phyloP scores from a whole-genome alignment of 768 basidiomycete species.

The Xerocomellus chrysenteron region DNA sequence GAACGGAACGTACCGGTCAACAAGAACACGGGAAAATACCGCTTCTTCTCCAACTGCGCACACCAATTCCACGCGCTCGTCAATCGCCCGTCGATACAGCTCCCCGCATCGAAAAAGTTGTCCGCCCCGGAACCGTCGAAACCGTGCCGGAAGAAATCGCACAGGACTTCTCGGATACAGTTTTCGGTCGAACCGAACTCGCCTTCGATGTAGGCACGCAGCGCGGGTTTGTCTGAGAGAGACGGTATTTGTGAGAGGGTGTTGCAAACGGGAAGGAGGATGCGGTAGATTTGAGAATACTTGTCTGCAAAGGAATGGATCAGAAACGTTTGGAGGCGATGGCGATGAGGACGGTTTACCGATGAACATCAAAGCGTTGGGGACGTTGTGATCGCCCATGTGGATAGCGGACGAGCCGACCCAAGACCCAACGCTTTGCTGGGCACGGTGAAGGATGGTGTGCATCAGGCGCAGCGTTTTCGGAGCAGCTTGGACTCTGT shows the following conservation, averaged over 20 bases:
- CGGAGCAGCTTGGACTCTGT: conserved; percentile 82
- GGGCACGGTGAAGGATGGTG: conserved; percentile 78
- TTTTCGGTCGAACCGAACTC: conserved; percentile 80
- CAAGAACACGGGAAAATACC: conserved; percentile 77
- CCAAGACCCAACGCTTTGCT: conserved; percentile 79
- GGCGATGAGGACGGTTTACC: conserved; percentile 33
- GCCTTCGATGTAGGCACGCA: conserved; percentile 73
- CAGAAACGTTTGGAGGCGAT: not conserved
- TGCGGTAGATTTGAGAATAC: conserved; percentile 90
- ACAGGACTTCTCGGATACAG: conserved; percentile 65
- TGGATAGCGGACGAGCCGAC: conserved; percentile 85
- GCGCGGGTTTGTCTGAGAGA: conserved; percentile 65
- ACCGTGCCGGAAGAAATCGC: conserved; percentile 84
- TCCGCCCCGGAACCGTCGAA: conserved; percentile 92
- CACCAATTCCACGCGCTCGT: conserved; percentile 96
- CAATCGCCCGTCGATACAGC: conserved; percentile 78
- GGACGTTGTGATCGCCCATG: conserved; percentile 77
- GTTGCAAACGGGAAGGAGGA: conserved; percentile 84
- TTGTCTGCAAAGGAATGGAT: conserved; percentile 50
- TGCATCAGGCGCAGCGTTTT: conserved; percentile 93
- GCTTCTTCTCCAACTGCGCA: conserved; percentile 80
- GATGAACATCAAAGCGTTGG: conserved; percentile 77
- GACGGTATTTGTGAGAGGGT: conserved; percentile 69
- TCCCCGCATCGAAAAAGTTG: conserved; percentile 87
- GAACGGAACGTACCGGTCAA: conserved; percentile 54